phyloP scores from a whole-genome alignment of 2,329 filamentous ascomycete species.

The Clonostachys chloroleuca region DNA sequence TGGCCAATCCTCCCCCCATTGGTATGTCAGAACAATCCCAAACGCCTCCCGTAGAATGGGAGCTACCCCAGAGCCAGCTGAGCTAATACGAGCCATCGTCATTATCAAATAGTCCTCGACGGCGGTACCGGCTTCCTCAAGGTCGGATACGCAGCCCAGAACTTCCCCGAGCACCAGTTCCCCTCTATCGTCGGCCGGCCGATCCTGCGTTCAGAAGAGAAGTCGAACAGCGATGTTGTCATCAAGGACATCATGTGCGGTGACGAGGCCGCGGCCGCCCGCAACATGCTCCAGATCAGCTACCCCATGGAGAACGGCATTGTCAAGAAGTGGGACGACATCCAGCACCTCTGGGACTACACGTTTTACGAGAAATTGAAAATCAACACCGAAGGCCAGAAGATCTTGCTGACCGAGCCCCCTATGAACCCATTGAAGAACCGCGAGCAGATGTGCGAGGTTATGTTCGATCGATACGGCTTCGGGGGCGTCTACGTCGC shows the following conservation, averaged over 20 bases:
- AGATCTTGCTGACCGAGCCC: slow-evolving; percentile 95
- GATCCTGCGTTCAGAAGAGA: slow-evolving; percentile 94
- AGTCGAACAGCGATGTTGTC: slow-evolving; percentile 55
- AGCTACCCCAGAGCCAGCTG: not conserved
- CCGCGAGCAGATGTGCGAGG: slow-evolving; percentile 95
- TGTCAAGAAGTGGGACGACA: slow-evolving; percentile 99
- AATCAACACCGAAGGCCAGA: slow-evolving; percentile 83
- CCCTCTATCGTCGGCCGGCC: slow-evolving; percentile 97
- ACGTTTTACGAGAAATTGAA: slow-evolving; percentile 98
- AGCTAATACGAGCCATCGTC: slow-evolving; percentile 6
- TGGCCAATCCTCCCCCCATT: slow-evolving; percentile 50
- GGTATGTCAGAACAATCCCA: slow-evolving; percentile 24
- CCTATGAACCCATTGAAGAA: slow-evolving; percentile 98
- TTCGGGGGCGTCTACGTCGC: slow-evolving; percentile 98
- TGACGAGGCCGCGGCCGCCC: slow-evolving; percentile 91
- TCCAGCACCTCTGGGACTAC: slow-evolving; percentile 99
- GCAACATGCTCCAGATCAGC: slow-evolving; percentile 96
- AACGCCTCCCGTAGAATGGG: too few relatives aligned
- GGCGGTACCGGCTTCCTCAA: slow-evolving; percentile 99
- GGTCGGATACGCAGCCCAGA: slow-evolving; percentile 97
- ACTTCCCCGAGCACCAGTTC: slow-evolving; percentile 98
- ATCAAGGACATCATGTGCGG: slow-evolving; percentile 99
- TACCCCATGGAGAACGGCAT: slow-evolving; percentile 99
- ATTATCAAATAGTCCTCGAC: slow-evolving; percentile 74
- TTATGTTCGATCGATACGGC: slow-evolving; percentile 97